These are phyloP conservation scores for Schoenoplectus triqueter DNA, from an alignment of 202 grass and related monocot species.

Conservation along the genomic window DNA sequence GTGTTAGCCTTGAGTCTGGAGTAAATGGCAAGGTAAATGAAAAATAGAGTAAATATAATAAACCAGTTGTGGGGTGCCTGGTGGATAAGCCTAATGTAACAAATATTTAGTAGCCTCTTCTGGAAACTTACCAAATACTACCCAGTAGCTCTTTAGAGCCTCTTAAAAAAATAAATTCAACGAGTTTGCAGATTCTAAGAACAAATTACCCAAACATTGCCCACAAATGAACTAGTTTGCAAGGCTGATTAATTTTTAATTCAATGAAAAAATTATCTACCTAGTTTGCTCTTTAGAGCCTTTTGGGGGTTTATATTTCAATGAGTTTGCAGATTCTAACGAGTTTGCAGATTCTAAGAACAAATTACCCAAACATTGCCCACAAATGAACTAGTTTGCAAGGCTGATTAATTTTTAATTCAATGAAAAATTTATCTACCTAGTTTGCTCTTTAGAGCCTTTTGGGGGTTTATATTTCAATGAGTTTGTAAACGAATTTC, in stretches of 20 bases:
- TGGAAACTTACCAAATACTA: constrained; percentile 29
- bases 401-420: background rate
- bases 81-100: background rate
- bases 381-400: background rate
- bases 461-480: background rate
- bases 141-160: background rate
- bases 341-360: background rate
- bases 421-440: background rate
- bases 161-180: background rate
- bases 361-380: background rate
- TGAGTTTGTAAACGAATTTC: background rate
- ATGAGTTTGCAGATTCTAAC: background rate
- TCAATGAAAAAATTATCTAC: background rate
- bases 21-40: constrained; percentile 33
- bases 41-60: background rate
- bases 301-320: background rate
- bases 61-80: background rate
- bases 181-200: background rate
- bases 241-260: background rate
- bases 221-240: background rate
- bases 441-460: background rate
- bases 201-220: background rate
- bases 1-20: constrained; percentile 30
- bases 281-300: background rate
- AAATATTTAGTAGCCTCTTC: constrained; percentile 23